A percentile compares a stretch with the other conserved stretches of the same genome.
These are phyloP conservation scores for Bipolaris bicolor DNA, from an alignment of 2,329 filamentous ascomycete genomes.

Conservation along the genomic window DNA sequence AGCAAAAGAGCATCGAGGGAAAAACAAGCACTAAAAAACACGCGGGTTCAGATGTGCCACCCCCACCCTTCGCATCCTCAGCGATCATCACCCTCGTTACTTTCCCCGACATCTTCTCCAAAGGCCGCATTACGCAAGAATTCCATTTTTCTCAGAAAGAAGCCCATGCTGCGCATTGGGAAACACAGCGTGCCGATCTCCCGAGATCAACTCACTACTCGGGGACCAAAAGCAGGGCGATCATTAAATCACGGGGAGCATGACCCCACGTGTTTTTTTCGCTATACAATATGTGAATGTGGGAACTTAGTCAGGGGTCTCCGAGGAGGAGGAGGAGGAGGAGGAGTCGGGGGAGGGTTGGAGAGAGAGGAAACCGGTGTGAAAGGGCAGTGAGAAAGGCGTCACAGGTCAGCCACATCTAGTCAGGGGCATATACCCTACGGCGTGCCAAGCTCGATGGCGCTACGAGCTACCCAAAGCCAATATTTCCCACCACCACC, in stretches of 20 bases:
- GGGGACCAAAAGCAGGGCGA: conserved; percentile 1
- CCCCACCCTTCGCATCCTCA: neutral
- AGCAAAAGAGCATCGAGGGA: neutral
- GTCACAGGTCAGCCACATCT: neutral
- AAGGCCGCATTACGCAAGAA: neutral
- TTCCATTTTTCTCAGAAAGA: neutral
- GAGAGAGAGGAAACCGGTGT: too few relatives aligned
- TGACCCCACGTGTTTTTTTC: conserved; percentile 19
- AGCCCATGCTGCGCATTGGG: neutral
- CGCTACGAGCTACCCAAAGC: neutral
- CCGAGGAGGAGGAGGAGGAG: too few relatives aligned
- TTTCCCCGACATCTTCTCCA: too few relatives aligned
- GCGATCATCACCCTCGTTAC: too few relatives aligned
- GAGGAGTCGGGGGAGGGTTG: too few relatives aligned
- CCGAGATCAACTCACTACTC: too few relatives aligned
- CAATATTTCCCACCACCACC: neutral
- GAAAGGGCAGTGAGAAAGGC: too few relatives aligned
- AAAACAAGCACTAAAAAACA: too few relatives aligned
- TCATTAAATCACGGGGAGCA: conserved; percentile 4
- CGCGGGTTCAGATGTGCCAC: neutral
- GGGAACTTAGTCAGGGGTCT: too few relatives aligned
- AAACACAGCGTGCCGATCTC: neutral
- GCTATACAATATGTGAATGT: neutral
- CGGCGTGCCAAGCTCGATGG: neutral
- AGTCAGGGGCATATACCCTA: neutral